Evolutionary conservation across 805 yeast species (phyloP).

Genomic region (Pichia nakasei): DNA sequence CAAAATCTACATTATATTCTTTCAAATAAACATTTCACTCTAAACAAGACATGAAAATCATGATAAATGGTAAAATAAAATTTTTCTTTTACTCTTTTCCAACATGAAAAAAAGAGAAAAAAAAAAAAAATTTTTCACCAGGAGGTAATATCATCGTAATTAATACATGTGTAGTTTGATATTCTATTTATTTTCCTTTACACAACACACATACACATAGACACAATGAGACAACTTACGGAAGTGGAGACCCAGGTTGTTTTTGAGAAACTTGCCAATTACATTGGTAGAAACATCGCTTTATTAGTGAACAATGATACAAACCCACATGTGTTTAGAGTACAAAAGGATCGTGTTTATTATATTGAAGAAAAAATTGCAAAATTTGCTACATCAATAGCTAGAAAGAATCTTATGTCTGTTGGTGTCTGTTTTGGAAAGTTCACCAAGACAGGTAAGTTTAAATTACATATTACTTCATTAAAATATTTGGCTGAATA

Average conservation of each 20-base stretch:
- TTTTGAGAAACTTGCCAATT: slow-evolving; percentile 91
- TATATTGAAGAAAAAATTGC: slow-evolving; percentile 80
- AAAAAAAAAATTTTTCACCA: background rate
- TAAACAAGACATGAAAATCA: no score
- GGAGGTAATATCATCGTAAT: no score
- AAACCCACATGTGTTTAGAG: slow-evolving; percentile 88
- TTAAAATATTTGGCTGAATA: slow-evolving; percentile 72
- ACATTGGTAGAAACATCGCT: slow-evolving; percentile 92
- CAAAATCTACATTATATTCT: no score
- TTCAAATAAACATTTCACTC: no score
- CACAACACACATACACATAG: no score
- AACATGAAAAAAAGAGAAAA: background rate
- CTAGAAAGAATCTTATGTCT: slow-evolving; percentile 86
- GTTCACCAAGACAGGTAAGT: slow-evolving; percentile 95
- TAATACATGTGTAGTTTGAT: no score
- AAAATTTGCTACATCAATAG: slow-evolving; percentile 80
- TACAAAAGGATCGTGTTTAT: slow-evolving; percentile 94
- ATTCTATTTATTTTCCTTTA: no score
- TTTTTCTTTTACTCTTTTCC: background rate
- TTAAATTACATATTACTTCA: slow-evolving; percentile 90
- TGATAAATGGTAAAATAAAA: no score
- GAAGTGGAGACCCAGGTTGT: slow-evolving; percentile 96
- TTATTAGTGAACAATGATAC: slow-evolving; percentile 75
- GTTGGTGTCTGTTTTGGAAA: slow-evolving; percentile 91
- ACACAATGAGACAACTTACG: slow-evolving; percentile 80